Evolutionary conservation across 108 stramenopile species (phyloP).

Genomic region (Aurantiochytrium sp.): DNA sequence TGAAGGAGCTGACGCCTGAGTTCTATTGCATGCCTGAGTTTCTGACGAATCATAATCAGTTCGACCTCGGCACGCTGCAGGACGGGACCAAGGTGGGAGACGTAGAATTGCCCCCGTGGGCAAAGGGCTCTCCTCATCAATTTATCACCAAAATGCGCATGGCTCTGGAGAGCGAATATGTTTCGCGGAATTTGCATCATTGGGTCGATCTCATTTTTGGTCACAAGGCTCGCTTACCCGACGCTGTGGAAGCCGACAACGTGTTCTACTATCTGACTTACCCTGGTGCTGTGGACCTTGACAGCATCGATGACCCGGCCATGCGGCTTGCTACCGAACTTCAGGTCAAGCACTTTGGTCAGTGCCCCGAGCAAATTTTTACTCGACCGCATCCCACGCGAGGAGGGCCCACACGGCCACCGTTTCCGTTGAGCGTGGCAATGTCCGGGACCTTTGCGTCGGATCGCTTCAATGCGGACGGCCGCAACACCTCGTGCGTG

Average conservation of each 20-base stretch:
- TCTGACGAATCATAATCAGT: constrained; percentile 37
- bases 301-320: constrained; percentile 71
- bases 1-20: constrained; percentile 58
- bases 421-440: background rate
- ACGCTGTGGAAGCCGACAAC: constrained; percentile 74
- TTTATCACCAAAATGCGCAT: constrained; percentile 39
- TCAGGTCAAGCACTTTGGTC: constrained; percentile 56
- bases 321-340: constrained; percentile 75
- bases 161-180: constrained; percentile 69
- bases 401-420: background rate
- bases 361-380: constrained; percentile 50
- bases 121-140: constrained; percentile 33
- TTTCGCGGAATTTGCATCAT: constrained; percentile 76
- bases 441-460: background rate
- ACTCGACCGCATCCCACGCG: constrained; percentile 40
- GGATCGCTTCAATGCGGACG: background rate
- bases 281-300: constrained; percentile 88
- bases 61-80: constrained; percentile 29
- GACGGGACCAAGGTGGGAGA: constrained; percentile 37
- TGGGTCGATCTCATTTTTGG: constrained; percentile 98
- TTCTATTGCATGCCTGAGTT: constrained; percentile 45
- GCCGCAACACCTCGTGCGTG: background rate
- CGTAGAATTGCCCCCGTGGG: constrained; percentile 54
- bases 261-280: constrained; percentile 95
- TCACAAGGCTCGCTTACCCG: constrained; percentile 73